These are phyloP conservation scores for Magnusiomyces sp. DNA, from an alignment of 1,139 yeast species.

Conservation along the genomic window DNA sequence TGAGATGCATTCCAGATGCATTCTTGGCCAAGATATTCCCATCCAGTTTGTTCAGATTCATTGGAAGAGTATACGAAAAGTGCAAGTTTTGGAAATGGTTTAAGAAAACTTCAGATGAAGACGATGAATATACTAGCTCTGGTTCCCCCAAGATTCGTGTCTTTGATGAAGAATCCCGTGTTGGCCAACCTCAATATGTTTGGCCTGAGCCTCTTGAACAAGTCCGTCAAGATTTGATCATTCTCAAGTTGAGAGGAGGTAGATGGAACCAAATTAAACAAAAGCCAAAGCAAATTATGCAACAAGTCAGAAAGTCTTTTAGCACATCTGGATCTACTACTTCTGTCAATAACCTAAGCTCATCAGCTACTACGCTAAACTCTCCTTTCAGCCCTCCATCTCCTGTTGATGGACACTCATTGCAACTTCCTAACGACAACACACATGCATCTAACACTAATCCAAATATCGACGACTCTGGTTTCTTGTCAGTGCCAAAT, in stretches of 20 bases:
- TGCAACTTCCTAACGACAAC: conserved; percentile 22
- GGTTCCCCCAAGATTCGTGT: conserved; percentile 3
- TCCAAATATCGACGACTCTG: neutral
- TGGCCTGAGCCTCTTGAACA: conserved; percentile 38
- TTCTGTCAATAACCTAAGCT: conserved; percentile 10
- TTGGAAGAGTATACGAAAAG: conserved; percentile 4
- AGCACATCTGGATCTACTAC: conserved; percentile 14
- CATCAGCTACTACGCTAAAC: neutral
- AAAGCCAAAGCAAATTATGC: conserved; percentile 25
- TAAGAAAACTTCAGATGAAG: conserved; percentile 9
- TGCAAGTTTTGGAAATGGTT: conserved; percentile 11
- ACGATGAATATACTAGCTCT: conserved; percentile 3
- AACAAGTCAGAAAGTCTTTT: conserved; percentile 24
- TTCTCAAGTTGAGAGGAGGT: conserved; percentile 36
- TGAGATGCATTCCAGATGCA: conserved; percentile 75
- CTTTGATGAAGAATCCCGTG: conserved; percentile 15
- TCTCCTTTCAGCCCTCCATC: conserved; percentile 4
- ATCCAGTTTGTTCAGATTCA: conserved; percentile 42
- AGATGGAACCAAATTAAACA: conserved; percentile 31
- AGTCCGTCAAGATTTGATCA: conserved; percentile 33
- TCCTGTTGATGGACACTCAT: conserved; percentile 17
- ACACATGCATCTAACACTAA: neutral
- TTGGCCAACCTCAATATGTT: conserved; percentile 20
- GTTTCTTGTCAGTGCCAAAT: neutral
- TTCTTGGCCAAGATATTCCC: conserved; percentile 71